phyloP scores from a whole-genome alignment of 257 asterid species.

The Schizonepeta tenuifolia region DNA sequence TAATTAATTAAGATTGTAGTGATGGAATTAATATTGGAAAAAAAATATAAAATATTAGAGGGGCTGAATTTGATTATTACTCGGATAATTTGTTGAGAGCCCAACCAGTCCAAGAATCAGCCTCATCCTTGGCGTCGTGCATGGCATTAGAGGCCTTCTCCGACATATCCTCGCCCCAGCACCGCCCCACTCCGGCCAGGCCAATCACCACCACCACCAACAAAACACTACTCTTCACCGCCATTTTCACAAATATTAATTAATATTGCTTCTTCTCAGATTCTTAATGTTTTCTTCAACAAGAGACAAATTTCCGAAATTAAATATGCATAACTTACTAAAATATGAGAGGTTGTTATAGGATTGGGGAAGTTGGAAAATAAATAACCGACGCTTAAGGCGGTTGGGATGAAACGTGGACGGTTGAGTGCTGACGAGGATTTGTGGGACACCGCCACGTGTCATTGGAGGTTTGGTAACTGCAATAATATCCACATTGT shows the following conservation, averaged over 20 bases:
- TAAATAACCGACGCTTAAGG: not conserved
- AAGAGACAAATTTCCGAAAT: not conserved
- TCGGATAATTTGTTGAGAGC: constrained; percentile 46
- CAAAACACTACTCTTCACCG: constrained; percentile 22
- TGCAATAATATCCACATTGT: too few species aligned
- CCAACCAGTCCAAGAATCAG: constrained; percentile 55
- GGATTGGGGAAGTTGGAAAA: not conserved
- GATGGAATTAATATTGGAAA: too few species aligned
- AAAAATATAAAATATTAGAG: not conserved
- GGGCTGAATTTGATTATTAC: constrained; percentile 32
- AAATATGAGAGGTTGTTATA: not conserved
- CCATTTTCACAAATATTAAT: not conserved
- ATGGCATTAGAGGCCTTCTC: constrained; percentile 21
- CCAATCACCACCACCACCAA: constrained; percentile 29
- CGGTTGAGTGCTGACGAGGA: not conserved
- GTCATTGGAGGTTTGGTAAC: too few species aligned
- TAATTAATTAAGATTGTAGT: not conserved
- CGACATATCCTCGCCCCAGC: constrained; percentile 34
- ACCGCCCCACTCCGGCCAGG: constrained; percentile 36
- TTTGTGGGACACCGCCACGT: too few species aligned
- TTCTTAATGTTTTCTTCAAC: not conserved
- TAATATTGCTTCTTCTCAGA: not conserved
- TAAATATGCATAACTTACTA: not conserved
- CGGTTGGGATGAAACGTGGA: not conserved
- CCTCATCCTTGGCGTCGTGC: constrained; percentile 34